Percentiles rank a stretch among this genome's conserved stretches.
Evolutionary conservation across 2,329 filamentous ascomycete genomes (phyloP).

Genomic region (Thielaviopsis ethacetica): DNA sequence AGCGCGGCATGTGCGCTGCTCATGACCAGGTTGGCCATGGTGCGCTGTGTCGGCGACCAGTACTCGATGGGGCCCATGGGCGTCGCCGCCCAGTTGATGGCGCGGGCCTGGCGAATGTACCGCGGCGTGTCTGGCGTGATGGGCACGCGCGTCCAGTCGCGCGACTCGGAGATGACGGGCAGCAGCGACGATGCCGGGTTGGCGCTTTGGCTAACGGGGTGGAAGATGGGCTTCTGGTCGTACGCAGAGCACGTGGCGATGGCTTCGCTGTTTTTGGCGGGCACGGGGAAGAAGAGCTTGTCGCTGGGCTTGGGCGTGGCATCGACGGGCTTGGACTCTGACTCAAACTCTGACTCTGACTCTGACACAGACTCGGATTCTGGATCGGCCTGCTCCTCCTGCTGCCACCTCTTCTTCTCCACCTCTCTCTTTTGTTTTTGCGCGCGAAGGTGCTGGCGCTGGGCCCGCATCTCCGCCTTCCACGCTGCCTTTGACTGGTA

Average conservation of each 20-base stretch:
- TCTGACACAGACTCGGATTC: too few relatives aligned
- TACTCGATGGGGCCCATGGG: constrained; percentile 57
- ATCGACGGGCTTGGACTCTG: too few relatives aligned
- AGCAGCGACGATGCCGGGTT: constrained; percentile 19
- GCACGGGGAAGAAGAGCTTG: too few relatives aligned
- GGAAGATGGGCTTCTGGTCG: not conserved
- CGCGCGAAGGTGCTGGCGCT: too few relatives aligned
- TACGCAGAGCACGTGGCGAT: too few relatives aligned
- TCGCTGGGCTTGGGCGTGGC: too few relatives aligned
- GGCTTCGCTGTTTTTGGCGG: too few relatives aligned
- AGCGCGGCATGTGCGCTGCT: constrained; percentile 57
- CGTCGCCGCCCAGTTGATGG: constrained; percentile 57
- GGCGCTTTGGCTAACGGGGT: constrained; percentile 18
- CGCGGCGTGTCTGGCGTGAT: constrained; percentile 44
- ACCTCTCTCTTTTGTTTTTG: too few relatives aligned
- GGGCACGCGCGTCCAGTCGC: constrained; percentile 68
- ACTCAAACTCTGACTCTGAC: too few relatives aligned
- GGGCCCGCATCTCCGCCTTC: not conserved
- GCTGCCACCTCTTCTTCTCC: too few relatives aligned
- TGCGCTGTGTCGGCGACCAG: constrained; percentile 56
- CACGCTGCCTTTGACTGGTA: not conserved
- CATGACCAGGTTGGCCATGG: constrained; percentile 73
- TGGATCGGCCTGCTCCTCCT: too few relatives aligned
- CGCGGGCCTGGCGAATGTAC: constrained; percentile 59
- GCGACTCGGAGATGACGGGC: constrained; percentile 33